These are phyloP conservation scores for Curvularia spicifera DNA, from an alignment of 2,329 filamentous ascomycete species.

Conservation along the genomic window DNA sequence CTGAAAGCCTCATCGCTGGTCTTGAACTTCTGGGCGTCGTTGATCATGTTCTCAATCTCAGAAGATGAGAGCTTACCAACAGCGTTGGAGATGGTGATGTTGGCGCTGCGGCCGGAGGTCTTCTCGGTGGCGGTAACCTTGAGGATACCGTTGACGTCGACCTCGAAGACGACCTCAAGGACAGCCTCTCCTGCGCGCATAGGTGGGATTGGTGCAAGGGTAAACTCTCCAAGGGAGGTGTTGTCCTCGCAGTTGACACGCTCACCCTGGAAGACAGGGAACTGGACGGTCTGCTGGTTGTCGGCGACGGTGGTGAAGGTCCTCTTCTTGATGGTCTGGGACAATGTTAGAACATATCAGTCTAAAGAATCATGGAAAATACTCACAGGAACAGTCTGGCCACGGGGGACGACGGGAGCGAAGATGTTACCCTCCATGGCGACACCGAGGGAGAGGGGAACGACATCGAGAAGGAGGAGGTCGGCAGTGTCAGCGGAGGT, in stretches of 20 bases:
- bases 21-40: slow-evolving; percentile 98
- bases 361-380: background rate
- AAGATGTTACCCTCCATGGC: slow-evolving; percentile 99
- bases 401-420: slow-evolving; percentile 80
- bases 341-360: background rate
- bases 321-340: slow-evolving; percentile 70
- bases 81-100: slow-evolving; percentile 99
- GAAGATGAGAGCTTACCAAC: slow-evolving; percentile 94
- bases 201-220: slow-evolving; percentile 81
- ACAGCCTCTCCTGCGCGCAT: slow-evolving; percentile 96
- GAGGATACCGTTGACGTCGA: slow-evolving; percentile 99
- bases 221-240: slow-evolving; percentile 97
- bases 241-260: slow-evolving; percentile 98
- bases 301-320: slow-evolving; percentile 85
- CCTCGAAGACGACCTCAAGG: slow-evolving; percentile 97
- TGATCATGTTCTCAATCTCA: slow-evolving; percentile 99
- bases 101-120: slow-evolving; percentile 94
- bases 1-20: slow-evolving; percentile 95
- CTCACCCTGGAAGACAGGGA: slow-evolving; percentile 95
- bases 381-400: slow-evolving; percentile 61
- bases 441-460: slow-evolving; percentile 95
- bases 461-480: slow-evolving; percentile 93
- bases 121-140: slow-evolving; percentile 99
- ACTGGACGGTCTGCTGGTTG: slow-evolving; percentile 67
- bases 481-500: slow-evolving; percentile 93